phyloP scores from a whole-genome alignment of 2,329 filamentous ascomycete species.

The Aspergillus persii region DNA sequence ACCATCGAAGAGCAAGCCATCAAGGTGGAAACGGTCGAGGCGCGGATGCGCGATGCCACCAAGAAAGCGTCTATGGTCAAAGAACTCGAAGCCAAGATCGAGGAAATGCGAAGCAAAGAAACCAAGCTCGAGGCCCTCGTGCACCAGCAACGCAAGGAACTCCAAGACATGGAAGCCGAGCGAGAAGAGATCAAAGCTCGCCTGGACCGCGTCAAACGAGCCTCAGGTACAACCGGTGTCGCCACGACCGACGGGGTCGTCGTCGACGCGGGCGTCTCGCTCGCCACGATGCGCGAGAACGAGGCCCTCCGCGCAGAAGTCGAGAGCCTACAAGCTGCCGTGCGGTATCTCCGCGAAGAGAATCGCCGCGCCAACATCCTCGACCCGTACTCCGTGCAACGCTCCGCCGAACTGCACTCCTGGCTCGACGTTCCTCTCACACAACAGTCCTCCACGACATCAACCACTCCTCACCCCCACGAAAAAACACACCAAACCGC shows the following conservation, averaged over 20 bases:
- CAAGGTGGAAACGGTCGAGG: constrained; percentile 89
- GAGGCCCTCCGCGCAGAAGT: constrained; percentile 44
- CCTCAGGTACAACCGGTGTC: constrained; percentile 38
- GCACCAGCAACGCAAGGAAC: constrained; percentile 37
- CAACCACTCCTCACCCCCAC: constrained; percentile 23
- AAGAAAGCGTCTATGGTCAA: constrained; percentile 63
- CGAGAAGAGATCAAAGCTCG: constrained; percentile 42
- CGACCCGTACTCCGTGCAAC: constrained; percentile 43
- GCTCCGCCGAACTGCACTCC: constrained; percentile 38
- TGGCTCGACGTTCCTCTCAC: constrained; percentile 45
- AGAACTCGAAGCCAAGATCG: constrained; percentile 43
- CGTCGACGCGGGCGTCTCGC: constrained; percentile 38
- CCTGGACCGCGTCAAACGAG: constrained; percentile 43
- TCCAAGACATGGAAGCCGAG: constrained; percentile 37
- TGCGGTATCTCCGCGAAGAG: constrained; percentile 47
- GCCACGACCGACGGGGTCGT: constrained; percentile 38
- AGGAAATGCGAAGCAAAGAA: constrained; percentile 37
- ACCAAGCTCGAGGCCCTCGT: constrained; percentile 31
- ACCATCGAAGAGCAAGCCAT: constrained; percentile 82
- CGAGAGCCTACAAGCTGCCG: constrained; percentile 44
- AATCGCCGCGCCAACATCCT: constrained; percentile 42
- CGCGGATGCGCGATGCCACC: constrained; percentile 77
- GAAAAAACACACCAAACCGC: constrained; percentile 37
- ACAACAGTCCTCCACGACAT: constrained; percentile 4
- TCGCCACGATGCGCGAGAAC: constrained; percentile 44